phyloP scores from a whole-genome alignment of 192 early-diverging fungal genomes.

The Backusella psychrophila region DNA sequence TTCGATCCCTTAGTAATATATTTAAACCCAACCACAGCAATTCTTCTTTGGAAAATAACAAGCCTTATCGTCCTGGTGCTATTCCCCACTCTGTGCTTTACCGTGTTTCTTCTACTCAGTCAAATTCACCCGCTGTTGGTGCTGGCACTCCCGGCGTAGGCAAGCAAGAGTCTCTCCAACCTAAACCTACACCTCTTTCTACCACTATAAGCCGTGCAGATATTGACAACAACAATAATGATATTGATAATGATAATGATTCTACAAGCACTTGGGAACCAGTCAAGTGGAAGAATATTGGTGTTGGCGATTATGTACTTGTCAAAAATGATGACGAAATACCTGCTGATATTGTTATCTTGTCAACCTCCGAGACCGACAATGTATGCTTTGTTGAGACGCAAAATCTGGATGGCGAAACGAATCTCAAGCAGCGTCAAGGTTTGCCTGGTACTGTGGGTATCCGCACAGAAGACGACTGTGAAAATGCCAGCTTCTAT shows the following conservation, averaged over 20 bases:
- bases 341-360: constrained; percentile 89
- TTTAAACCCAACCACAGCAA: constrained; percentile 14
- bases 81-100: constrained; percentile 48
- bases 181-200: constrained; percentile 6
- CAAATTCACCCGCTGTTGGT: not conserved
- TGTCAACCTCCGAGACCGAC: constrained; percentile 82
- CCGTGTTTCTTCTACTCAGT: constrained; percentile 15
- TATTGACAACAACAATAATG: not conserved
- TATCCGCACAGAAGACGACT: constrained; percentile 53
- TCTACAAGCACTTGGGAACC: constrained; percentile 51
- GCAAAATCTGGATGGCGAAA: constrained; percentile 98
- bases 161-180: not conserved
- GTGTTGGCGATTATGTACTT: constrained; percentile 87
- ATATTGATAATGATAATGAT: not conserved
- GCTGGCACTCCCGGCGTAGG: not conserved
- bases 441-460: constrained; percentile 61
- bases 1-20: constrained; percentile 28
- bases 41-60: not conserved
- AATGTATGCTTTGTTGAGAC: constrained; percentile 94
- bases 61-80: constrained; percentile 32
- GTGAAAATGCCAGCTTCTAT: constrained; percentile 57
- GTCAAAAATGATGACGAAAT: constrained; percentile 82
- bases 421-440: constrained; percentile 90
- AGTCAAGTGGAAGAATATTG: constrained; percentile 80
- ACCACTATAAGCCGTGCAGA: not conserved